Evolutionary conservation across 2,329 filamentous ascomycete species (phyloP).

Genomic region (Neocucurbitaria cava): DNA sequence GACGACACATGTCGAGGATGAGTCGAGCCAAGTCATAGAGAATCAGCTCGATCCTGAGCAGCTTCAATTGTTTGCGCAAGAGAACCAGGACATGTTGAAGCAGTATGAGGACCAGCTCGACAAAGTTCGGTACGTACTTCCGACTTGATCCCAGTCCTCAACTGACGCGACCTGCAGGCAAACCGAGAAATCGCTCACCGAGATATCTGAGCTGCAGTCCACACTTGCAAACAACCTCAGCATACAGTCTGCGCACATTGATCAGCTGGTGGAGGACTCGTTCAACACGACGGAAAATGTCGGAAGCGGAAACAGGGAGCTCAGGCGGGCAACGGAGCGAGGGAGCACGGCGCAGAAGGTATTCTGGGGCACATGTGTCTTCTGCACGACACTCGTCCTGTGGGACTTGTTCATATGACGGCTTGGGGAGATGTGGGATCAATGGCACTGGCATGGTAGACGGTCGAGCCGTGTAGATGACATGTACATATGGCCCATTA

Average conservation of each 20-base stretch:
- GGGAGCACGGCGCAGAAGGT: conserved; percentile 58
- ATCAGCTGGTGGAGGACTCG: conserved; percentile 85
- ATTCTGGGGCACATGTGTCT: conserved; percentile 55
- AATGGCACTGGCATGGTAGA: conserved; percentile 1
- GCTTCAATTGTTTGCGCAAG: conserved; percentile 89
- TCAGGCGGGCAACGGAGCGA: conserved; percentile 77
- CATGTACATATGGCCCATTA: conserved; percentile 16
- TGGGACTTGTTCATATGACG: conserved; percentile 59
- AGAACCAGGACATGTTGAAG: conserved; percentile 90
- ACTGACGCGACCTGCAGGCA: conserved; percentile 61
- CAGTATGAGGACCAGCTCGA: conserved; percentile 94
- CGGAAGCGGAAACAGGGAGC: conserved; percentile 85
- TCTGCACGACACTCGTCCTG: conserved; percentile 55
- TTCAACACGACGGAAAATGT: conserved; percentile 84
- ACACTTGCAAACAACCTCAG: conserved; percentile 85
- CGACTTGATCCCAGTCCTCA: not conserved
- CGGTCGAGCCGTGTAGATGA: conserved; percentile 12
- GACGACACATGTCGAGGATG: conserved; percentile 28
- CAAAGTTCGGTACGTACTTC: conserved; percentile 79
- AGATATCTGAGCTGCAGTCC: conserved; percentile 91
- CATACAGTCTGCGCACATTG: conserved; percentile 86
- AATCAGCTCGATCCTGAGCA: conserved; percentile 80
- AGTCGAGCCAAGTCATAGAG: conserved; percentile 50
- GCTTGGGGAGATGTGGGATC: not conserved
- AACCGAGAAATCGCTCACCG: conserved; percentile 86